Conservation (phyloP, 768 basidiomycete species). For the Phlebiopsis flavidoalba region DNA sequence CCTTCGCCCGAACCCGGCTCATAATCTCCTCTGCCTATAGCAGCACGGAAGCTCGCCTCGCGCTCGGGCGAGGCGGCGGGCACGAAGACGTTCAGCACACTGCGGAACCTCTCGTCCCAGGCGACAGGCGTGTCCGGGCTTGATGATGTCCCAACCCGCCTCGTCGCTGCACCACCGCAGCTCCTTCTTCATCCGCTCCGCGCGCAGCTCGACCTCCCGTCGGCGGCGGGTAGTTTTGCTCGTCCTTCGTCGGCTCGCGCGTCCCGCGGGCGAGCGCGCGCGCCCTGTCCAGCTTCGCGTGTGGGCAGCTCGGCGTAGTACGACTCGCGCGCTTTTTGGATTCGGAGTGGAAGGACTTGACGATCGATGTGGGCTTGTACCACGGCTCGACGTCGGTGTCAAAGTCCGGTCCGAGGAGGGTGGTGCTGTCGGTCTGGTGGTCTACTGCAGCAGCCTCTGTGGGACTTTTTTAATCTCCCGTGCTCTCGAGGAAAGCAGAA, state of each 20-base stretch:
- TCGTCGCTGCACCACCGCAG: conserved; percentile 76
- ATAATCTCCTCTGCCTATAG: conserved; percentile 12
- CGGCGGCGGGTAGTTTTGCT: conserved; percentile 68
- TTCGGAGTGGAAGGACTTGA: conserved; percentile 44
- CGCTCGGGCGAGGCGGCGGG: conserved; percentile 26
- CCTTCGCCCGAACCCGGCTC: neutral
- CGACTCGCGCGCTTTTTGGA: conserved; percentile 62
- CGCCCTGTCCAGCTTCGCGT: conserved; percentile 62
- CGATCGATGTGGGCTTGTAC: conserved; percentile 62
- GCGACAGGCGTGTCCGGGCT: conserved; percentile 53
- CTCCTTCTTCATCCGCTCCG: conserved; percentile 88
- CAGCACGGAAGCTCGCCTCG: conserved; percentile 8
- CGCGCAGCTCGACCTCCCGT: conserved; percentile 86
- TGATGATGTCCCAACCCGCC: conserved; percentile 74
- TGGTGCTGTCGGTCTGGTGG: conserved; percentile 12
- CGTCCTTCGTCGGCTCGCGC: conserved; percentile 84
- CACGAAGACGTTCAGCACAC: conserved; percentile 56
- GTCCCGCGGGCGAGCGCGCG: conserved; percentile 70
- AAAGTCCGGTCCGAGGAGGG: conserved; percentile 58
- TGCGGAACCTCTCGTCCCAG: conserved; percentile 75
- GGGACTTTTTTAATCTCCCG: no score
- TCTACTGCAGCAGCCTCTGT: conserved; percentile 13
- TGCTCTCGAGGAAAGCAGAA: conserved; percentile 20
- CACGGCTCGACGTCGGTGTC: conserved; percentile 60
- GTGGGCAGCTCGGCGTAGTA: conserved; percentile 74